Base-by-base conservation (phyloP, 352 stramenopile genomes). In the Saprolegnia diclina region DNA sequence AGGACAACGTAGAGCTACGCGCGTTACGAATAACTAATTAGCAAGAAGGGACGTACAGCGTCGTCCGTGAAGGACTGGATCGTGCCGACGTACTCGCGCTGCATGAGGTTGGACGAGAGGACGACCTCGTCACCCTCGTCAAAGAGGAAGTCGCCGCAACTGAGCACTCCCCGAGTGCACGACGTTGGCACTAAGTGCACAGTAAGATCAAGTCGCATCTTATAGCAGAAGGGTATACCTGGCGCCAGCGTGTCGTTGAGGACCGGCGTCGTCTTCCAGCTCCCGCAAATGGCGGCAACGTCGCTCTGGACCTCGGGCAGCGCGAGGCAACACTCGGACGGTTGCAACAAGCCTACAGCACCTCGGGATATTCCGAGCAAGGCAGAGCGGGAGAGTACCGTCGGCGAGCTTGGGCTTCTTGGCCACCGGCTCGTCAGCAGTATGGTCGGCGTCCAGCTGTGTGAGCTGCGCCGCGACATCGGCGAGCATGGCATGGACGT, bases 61-160 rank as follows among this genome's bases (percentile, higher is more conserved):
- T 90, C 77, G 66, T 86, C 74, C 4, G 79, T 83, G 35, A 94
- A 79, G 22, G 85, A 90, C 64, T 77, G 83, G 67, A 94, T 89
- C 22, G 76, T 85, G 62, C 85, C 85, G n/a, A 85, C 80, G 73
- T 89, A 94, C 42, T 90, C 74, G 68, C 90, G 79, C 32, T 86
- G 73, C 42, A 89, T 73, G 18, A 91, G 67, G 0, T 82, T 78
- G 53, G 84, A 83, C 9, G 76, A 82, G 56, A 92, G 67, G 10
- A 86, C 76, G 32, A 92, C 82, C 65, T 94, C 85, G 53, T 94
- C 85, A 44, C 85, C 85, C 46, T 94, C 83, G 66, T 92, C 82
- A 66, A 91, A 89, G 9, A 91, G 72, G 64, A 89, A 85, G 68
- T 88, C 85, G 65, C 80, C 84, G 38, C 80, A 90, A 46, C 79